Percentiles rank a stretch among this genome's conserved stretches.
phyloP scores from a whole-genome alignment of 768 basidiomycete genomes.

The Lactarius quietus region DNA sequence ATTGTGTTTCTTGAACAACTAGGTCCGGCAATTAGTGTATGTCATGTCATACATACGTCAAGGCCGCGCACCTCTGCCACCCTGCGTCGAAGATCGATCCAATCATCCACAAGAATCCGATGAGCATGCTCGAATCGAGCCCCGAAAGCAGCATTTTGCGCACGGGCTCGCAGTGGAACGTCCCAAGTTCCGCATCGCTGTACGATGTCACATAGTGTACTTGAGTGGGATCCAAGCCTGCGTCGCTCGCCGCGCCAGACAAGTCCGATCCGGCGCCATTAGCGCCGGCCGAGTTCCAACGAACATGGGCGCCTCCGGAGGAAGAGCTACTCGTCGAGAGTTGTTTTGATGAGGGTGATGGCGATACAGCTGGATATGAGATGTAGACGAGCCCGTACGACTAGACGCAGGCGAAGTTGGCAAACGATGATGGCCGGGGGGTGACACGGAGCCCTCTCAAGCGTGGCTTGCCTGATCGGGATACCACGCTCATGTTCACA shows the following conservation, averaged over 20 bases:
- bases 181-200: constrained; percentile 77
- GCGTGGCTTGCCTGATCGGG: too few relatives aligned
- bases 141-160: constrained; percentile 90
- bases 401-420: constrained; percentile 29
- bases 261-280: constrained; percentile 34
- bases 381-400: constrained; percentile 34
- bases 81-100: constrained; percentile 72
- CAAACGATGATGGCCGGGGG: too few relatives aligned
- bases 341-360: constrained; percentile 64
- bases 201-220: constrained; percentile 74
- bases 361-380: constrained; percentile 57
- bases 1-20: constrained; percentile 48
- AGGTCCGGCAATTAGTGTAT: not conserved
- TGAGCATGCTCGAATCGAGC: constrained; percentile 94
- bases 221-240: constrained; percentile 42
- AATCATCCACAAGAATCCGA: constrained; percentile 88
- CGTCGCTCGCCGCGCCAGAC: constrained; percentile 13
- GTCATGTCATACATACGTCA: constrained; percentile 9
- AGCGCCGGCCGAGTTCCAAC: constrained; percentile 34
- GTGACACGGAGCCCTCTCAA: too few relatives aligned
- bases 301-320: constrained; percentile 32
- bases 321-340: constrained; percentile 44
- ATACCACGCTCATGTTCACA: too few relatives aligned
- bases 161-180: constrained; percentile 96
- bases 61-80: constrained; percentile 61